These are phyloP conservation scores for Penicillium ochrochloron DNA, from an alignment of 495 filamentous ascomycete genomes.

Conservation along the genomic window DNA sequence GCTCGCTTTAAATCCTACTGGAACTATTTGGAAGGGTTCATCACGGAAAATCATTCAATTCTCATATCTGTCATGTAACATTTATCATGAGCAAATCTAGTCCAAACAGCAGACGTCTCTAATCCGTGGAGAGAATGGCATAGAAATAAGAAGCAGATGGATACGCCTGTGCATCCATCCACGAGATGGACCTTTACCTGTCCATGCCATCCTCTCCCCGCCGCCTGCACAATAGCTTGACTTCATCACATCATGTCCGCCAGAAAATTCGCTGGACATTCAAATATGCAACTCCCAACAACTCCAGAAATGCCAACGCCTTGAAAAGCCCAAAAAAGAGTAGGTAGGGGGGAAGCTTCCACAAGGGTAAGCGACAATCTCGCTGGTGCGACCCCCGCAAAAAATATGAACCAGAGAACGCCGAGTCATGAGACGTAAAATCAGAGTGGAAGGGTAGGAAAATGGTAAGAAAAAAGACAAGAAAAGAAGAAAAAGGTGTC, in stretches of 20 bases:
- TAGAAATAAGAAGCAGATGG: not conserved
- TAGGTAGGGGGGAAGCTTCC: constrained; percentile 27
- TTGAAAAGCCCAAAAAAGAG: constrained; percentile 23
- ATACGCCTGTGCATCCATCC: not conserved
- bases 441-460: constrained; percentile 10
- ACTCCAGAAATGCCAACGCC: constrained; percentile 47
- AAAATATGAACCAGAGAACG: constrained; percentile 32
- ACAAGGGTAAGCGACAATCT: constrained; percentile 14
- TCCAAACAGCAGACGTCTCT: constrained; percentile 27
- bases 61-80: constrained; percentile 37
- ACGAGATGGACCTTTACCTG: not conserved
- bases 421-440: constrained; percentile 35
- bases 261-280: constrained; percentile 32
- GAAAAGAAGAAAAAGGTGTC: constrained; percentile 31
- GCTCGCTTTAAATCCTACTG: not conserved
- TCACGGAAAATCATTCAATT: constrained; percentile 30
- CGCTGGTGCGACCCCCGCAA: constrained; percentile 18
- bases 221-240: constrained; percentile 34
- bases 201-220: constrained; percentile 14
- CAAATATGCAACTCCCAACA: constrained; percentile 37
- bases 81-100: constrained; percentile 31
- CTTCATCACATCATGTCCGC: constrained; percentile 48
- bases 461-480: constrained; percentile 28
- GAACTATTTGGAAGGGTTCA: not conserved
- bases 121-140: constrained; percentile 20